Evolutionary conservation across 148 eudicot species (phyloP).

Genomic region (Bassia scoparia): DNA sequence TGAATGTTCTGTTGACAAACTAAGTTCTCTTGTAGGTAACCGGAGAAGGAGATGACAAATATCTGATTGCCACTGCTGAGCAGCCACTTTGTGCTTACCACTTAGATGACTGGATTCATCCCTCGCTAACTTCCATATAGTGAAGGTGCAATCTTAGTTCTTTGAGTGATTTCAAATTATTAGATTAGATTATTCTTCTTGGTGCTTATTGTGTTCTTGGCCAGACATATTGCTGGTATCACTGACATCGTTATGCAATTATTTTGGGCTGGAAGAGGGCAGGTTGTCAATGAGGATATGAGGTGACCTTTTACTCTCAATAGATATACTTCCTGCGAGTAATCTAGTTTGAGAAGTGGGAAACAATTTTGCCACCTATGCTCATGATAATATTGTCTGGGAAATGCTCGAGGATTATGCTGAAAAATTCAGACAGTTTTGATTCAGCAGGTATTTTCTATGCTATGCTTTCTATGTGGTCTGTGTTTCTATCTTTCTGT

Average conservation of each 20-base stretch:
- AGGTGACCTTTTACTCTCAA: conserved; percentile 85
- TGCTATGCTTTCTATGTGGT: not conserved
- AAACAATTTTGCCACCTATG: conserved; percentile 85
- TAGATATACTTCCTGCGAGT: too few species aligned
- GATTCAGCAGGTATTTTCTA: conserved; percentile 59
- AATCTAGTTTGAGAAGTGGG: conserved; percentile 89
- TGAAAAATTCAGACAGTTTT: conserved; percentile 75
- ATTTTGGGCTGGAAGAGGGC: conserved; percentile 98
- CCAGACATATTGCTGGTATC: conserved; percentile 90
- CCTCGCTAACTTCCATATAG: not conserved
- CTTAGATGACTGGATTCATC: conserved; percentile 69
- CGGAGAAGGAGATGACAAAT: conserved; percentile 94
- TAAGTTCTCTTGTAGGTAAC: conserved; percentile 48
- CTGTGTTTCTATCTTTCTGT: too few species aligned
- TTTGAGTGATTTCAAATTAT: not conserved
- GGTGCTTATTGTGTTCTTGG: conserved; percentile 49
- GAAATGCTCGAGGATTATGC: conserved; percentile 93
- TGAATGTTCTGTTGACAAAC: conserved; percentile 18
- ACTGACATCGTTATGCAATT: too few species aligned
- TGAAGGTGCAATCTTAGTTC: not conserved
- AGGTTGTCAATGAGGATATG: conserved; percentile 92
- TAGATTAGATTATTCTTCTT: not conserved
- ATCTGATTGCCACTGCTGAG: conserved; percentile 95
- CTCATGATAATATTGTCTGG: conserved; percentile 80
- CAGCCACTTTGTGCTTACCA: conserved; percentile 96